Conservation (phyloP, 2,329 filamentous ascomycete species). For the Bipolaris bicolor region DNA sequence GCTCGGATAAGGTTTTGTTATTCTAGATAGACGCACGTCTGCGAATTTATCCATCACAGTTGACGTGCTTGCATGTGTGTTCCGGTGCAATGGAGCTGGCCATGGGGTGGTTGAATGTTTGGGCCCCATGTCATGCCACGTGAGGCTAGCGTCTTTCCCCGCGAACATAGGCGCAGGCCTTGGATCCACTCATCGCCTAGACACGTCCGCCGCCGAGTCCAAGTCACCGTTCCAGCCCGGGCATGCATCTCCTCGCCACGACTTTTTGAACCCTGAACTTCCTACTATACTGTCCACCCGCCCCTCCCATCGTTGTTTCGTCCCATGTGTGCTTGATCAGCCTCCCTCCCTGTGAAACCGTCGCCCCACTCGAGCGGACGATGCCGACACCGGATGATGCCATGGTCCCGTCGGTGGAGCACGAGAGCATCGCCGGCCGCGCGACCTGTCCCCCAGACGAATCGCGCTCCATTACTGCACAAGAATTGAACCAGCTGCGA, state of each 20-base stretch:
- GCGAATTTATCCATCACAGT: not conserved
- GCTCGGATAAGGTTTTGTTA: not conserved
- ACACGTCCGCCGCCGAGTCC: constrained; percentile 23
- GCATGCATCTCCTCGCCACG: constrained; percentile 18
- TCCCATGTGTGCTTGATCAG: constrained; percentile 28
- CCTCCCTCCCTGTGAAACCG: constrained; percentile 32
- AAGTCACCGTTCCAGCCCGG: constrained; percentile 17
- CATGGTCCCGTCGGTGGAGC: constrained; percentile 50
- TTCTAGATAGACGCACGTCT: not conserved
- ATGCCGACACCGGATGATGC: constrained; percentile 59
- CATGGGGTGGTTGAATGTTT: not conserved
- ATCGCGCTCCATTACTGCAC: constrained; percentile 31
- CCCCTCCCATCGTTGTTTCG: constrained; percentile 12
- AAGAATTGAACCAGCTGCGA: constrained; percentile 44
- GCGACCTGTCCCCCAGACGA: constrained; percentile 59
- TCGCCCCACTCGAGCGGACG: constrained; percentile 38
- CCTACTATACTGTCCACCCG: constrained; percentile 15
- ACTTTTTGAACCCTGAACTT: constrained; percentile 10
- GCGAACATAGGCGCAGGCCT: constrained; percentile 35
- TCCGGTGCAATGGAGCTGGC: not conserved
- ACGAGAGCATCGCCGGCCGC: constrained; percentile 53
- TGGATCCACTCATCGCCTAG: constrained; percentile 30
- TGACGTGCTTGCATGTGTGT: not conserved
- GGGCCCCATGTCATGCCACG: constrained; percentile 23
- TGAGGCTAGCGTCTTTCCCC: constrained; percentile 36